Evolutionary conservation across 2,329 filamentous ascomycete species (phyloP), one percentile per base, ranked within the genome.

Genomic region (Torrubiellomyces zombiae): DNA sequence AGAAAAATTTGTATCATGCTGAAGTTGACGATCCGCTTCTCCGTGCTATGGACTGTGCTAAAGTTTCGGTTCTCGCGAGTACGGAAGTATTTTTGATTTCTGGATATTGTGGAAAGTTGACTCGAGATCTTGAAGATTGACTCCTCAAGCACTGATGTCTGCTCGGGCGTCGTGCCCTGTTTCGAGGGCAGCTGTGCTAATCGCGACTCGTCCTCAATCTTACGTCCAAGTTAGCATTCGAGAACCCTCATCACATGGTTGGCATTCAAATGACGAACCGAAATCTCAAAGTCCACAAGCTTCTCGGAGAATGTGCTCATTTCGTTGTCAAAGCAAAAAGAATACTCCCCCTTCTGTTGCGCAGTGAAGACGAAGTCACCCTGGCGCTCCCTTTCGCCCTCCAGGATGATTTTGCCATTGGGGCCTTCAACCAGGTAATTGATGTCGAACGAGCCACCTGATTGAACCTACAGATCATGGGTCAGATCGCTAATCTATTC

Each of bases 21-120:
- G 53, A 98, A 93, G 57, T 94, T 95, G 60, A 94, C 83, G 44
- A 98, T 98, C 35, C 89, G 68, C 49, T 71, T 72, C 63, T 98
- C 89, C 20, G 89, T 98, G 58, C 85, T 94, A 51, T 81, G 69
- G 42, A 98, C 89, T 7, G 89, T 98, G 58, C 81, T 91, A 58
- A 98, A 95, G 58, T 98, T 98, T 33, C 89, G 71, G 66, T 98
- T 98, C 64, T 98, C 89, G 38, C 89, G 75, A 3, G 89, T 98
- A 34, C 91, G 79, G 73, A 98, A 98, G 63, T 98, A 98, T 53
- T 98, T 98, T 48, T 98, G 89, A 60, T 93, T 94, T 44, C 89
- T 72, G 20, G 80, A 83, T 47, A 98, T 89, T 33, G 85, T 94
- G 9, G 83, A 93, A 25, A 98, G 60, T 47, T 92, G 82, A 35